Conservation (phyloP, 768 basidiomycete species). For the Rhodotorula sphaerocarpa region DNA sequence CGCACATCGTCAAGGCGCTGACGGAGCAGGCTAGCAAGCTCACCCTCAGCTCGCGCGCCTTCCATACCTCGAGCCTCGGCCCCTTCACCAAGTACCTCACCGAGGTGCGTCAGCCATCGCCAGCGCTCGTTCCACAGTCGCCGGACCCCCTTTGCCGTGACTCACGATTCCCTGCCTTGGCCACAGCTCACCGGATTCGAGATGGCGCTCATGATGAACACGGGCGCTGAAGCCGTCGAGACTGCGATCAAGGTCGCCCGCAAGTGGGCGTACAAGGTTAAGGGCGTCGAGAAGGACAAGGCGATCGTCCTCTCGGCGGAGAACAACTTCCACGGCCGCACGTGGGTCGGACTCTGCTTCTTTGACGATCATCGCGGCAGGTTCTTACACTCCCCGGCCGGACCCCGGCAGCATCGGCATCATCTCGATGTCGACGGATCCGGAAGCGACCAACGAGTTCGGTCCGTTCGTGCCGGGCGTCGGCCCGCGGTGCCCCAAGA, state of each 20-base stretch:
- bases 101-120: conserved; percentile 52
- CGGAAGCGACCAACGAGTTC: conserved; percentile 74
- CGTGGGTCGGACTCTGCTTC: conserved; percentile 48
- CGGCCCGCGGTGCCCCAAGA: conserved; percentile 60
- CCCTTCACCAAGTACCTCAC: conserved; percentile 79
- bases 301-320: conserved; percentile 77
- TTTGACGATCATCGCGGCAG: neutral
- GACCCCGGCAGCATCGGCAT: conserved; percentile 19
- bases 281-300: conserved; percentile 67
- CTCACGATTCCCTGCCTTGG: neutral
- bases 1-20: conserved; percentile 71
- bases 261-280: conserved; percentile 89
- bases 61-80: conserved; percentile 87
- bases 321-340: conserved; percentile 94
- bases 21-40: conserved; percentile 76
- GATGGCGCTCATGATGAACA: conserved; percentile 98
- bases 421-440: conserved; percentile 83
- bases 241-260: conserved; percentile 89
- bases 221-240: conserved; percentile 96
- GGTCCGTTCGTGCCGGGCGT: conserved; percentile 82
- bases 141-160: too few relatives aligned
- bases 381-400: too few relatives aligned
- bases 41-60: conserved; percentile 89
- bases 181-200: conserved; percentile 43
- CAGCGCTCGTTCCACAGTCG: neutral